A percentile compares a stretch with the other conserved stretches of the same genome.
Evolutionary conservation across 2,329 filamentous ascomycete genomes (phyloP).

Genomic region (Trichoderma brevicompactum): DNA sequence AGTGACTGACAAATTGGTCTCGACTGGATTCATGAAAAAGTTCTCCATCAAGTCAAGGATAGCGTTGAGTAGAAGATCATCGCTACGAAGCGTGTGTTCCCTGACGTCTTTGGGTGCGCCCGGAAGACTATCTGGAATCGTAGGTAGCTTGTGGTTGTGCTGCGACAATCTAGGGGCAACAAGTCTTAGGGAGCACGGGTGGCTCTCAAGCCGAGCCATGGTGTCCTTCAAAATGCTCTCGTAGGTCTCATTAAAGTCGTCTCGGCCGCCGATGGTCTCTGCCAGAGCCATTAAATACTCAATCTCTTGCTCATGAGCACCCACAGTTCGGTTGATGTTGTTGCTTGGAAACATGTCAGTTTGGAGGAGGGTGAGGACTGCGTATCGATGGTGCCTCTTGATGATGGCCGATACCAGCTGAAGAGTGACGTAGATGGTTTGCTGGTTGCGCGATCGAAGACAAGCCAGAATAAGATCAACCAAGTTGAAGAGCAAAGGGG

Average conservation of each 20-base stretch:
- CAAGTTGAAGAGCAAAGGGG: slow-evolving; percentile 88
- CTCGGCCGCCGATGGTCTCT: slow-evolving; percentile 67
- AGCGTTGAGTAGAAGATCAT: slow-evolving; percentile 67
- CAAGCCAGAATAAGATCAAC: slow-evolving; percentile 89
- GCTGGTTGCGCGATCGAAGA: slow-evolving; percentile 79
- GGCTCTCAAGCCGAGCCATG: slow-evolving; percentile 69
- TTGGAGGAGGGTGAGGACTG: slow-evolving; percentile 74
- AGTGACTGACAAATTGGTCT: slow-evolving; percentile 87
- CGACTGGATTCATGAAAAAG: slow-evolving; percentile 89
- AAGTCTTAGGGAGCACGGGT: slow-evolving; percentile 72
- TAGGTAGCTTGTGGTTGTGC: slow-evolving; percentile 61
- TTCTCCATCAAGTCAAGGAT: slow-evolving; percentile 72
- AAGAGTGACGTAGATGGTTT: slow-evolving; percentile 87
- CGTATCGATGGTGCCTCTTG: slow-evolving; percentile 85
- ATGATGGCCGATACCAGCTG: slow-evolving; percentile 86
- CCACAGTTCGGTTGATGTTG: slow-evolving; percentile 66
- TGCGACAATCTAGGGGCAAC: slow-evolving; percentile 64
- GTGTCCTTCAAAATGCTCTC: slow-evolving; percentile 73
- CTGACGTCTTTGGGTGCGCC: slow-evolving; percentile 64
- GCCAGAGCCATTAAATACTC: slow-evolving; percentile 72
- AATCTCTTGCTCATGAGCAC: slow-evolving; percentile 75
- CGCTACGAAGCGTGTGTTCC: slow-evolving; percentile 64
- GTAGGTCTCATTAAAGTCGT: slow-evolving; percentile 74
- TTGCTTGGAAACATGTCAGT: slow-evolving; percentile 62
- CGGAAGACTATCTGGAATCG: slow-evolving; percentile 59